phyloP scores from a whole-genome alignment of 495 filamentous ascomycete species.

The Trichoderma reesei region DNA sequence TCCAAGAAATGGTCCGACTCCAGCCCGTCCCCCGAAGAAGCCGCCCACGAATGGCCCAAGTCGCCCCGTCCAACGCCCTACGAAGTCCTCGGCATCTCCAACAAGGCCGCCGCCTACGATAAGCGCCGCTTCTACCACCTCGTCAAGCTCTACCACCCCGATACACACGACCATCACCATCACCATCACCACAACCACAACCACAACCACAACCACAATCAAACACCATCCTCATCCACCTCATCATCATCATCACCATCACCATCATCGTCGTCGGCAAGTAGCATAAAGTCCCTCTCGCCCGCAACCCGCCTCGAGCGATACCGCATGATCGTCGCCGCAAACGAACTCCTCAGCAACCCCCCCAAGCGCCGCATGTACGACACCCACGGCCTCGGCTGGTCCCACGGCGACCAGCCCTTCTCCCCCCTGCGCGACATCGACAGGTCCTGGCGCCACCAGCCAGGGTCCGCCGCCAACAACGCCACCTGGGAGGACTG shows the following conservation, averaged over 20 bases:
- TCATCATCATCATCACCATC: not conserved
- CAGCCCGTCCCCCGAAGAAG: constrained; percentile 22
- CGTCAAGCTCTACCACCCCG: constrained; percentile 93
- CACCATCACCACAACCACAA: not conserved
- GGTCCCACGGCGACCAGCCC: constrained; percentile 43
- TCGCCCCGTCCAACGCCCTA: constrained; percentile 67
- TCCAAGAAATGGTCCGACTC: not conserved
- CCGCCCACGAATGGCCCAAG: constrained; percentile 29
- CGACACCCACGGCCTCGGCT: constrained; percentile 72
- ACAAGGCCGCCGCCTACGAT: constrained; percentile 56
- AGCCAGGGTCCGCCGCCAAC: constrained; percentile 48
- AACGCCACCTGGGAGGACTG: constrained; percentile 99
- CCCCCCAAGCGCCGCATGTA: constrained; percentile 68
- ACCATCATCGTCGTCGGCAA: not conserved
- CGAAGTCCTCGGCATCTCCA: constrained; percentile 65
- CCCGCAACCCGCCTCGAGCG: constrained; percentile 62
- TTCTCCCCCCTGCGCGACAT: constrained; percentile 28
- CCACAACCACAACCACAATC: not conserved
- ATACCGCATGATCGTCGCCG: constrained; percentile 76
- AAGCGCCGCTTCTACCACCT: constrained; percentile 80
- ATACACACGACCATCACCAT: constrained; percentile 44
- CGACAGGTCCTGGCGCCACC: constrained; percentile 40
- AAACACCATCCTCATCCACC: not conserved
- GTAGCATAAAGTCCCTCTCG: constrained; percentile 34
- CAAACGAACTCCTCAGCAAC: constrained; percentile 85